These are phyloP conservation scores for Cladosporium sphaerospermum DNA, from an alignment of 2,329 filamentous ascomycete species.

Conservation along the genomic window DNA sequence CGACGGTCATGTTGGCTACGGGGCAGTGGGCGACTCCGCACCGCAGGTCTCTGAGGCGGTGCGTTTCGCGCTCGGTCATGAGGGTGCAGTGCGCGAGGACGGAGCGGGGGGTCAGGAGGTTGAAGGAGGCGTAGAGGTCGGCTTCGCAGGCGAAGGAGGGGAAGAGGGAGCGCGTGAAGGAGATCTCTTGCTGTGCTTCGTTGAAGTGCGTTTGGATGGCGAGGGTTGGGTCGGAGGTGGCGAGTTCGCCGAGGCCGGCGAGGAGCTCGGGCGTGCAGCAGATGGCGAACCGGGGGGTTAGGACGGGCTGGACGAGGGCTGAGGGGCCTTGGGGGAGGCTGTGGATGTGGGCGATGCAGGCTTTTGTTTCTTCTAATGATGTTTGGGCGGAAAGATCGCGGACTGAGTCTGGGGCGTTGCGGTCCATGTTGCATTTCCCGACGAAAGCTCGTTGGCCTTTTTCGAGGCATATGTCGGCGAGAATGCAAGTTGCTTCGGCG, in stretches of 20 bases:
- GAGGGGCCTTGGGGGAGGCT: constrained; percentile 14
- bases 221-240: constrained; percentile 40
- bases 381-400: constrained; percentile 9
- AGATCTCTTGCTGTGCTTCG: constrained; percentile 56
- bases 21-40: constrained; percentile 62
- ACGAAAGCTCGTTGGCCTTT: constrained; percentile 55
- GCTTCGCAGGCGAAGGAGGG: constrained; percentile 47
- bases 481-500: constrained; percentile 49
- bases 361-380: constrained; percentile 18
- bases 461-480: constrained; percentile 49
- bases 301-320: constrained; percentile 25
- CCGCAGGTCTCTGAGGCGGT: constrained; percentile 38
- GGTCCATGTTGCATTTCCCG: constrained; percentile 46
- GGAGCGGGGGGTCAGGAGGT: constrained; percentile 48
- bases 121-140: constrained; percentile 53
- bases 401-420: constrained; percentile 25
- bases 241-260: constrained; percentile 50
- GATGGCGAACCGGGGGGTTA: constrained; percentile 51
- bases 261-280: constrained; percentile 53
- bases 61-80: constrained; percentile 52
- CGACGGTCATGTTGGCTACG: constrained; percentile 58
- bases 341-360: constrained; percentile 25
- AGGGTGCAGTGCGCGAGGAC: constrained; percentile 64
- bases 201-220: constrained; percentile 64
- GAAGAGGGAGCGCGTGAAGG: constrained; percentile 44